Evolutionary conservation across 495 filamentous ascomycete genomes (phyloP).

Genomic region (Penicillium herquei): DNA sequence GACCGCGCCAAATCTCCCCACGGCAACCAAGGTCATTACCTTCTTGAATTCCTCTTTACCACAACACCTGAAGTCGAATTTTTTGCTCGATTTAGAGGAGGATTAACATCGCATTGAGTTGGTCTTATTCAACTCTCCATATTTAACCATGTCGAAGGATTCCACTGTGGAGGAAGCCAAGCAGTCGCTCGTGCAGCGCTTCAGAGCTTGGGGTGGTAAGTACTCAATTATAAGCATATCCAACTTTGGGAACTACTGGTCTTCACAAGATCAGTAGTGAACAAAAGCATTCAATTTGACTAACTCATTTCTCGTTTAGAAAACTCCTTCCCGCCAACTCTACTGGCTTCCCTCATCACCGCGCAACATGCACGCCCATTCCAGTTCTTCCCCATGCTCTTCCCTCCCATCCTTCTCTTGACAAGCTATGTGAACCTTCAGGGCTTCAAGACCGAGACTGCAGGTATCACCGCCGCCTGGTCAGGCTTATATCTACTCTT

Average conservation of each 20-base stretch:
- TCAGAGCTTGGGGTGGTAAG: conserved; percentile 74
- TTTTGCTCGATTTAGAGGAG: not conserved
- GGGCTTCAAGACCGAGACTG: conserved; percentile 76
- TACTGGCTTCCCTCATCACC: conserved; percentile 75
- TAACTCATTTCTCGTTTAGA: conserved; percentile 48
- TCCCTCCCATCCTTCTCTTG: conserved; percentile 83
- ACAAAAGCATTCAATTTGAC: not conserved
- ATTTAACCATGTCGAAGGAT: conserved; percentile 24
- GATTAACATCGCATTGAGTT: not conserved
- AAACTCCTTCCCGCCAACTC: conserved; percentile 72
- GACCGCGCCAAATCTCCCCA: not conserved
- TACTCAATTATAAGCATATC: not conserved
- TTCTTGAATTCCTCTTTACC: not conserved
- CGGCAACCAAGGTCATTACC: not conserved
- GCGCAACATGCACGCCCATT: conserved; percentile 75
- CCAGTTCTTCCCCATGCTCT: conserved; percentile 72
- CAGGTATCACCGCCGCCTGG: conserved; percentile 83
- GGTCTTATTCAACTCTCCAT: not conserved
- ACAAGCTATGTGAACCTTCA: conserved; percentile 79
- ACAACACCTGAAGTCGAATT: not conserved
- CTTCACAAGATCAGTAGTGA: no score
- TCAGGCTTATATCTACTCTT: conserved; percentile 80
- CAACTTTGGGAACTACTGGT: no score
- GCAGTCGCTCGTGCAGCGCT: conserved; percentile 48
- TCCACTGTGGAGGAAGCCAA: conserved; percentile 42